These are phyloP conservation scores for Marasmius fiardii DNA, from an alignment of 1,284 basidiomycete genomes.

Conservation along the genomic window DNA sequence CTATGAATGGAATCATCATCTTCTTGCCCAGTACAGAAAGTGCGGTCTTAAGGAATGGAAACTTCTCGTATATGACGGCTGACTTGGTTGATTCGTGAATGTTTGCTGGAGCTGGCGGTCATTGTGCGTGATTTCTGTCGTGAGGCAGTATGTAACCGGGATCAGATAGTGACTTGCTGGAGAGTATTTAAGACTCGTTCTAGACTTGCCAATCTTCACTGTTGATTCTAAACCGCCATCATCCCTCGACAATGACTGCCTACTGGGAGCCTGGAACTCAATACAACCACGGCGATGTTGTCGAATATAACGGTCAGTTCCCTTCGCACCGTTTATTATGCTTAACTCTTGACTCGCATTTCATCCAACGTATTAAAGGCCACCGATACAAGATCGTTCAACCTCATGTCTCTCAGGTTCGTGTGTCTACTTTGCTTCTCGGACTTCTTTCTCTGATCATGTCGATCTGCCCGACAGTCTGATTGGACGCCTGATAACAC, in stretches of 20 bases:
- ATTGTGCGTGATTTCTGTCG: neutral
- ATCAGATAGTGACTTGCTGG: neutral
- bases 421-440: neutral
- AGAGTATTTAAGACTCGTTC: neutral
- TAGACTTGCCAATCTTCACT: neutral
- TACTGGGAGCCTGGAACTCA: constrained; percentile 62
- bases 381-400: constrained; percentile 67
- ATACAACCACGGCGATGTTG: constrained; percentile 55
- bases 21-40: no score
- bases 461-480: constrained; percentile 29
- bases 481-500: constrained; percentile 63
- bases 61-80: neutral
- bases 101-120: neutral
- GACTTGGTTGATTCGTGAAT: neutral
- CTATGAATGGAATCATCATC: no score
- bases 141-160: neutral
- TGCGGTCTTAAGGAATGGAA: no score
- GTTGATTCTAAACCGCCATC: neutral
- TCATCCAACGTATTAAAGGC: constrained; percentile 39
- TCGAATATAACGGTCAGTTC: constrained; percentile 51
- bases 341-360: neutral
- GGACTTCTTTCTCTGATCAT: neutral
- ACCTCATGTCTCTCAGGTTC: constrained; percentile 63
- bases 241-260: constrained; percentile 34
- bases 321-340: neutral